Conservation (phyloP, 805 yeast species). For the Candida manassasensis region DNA sequence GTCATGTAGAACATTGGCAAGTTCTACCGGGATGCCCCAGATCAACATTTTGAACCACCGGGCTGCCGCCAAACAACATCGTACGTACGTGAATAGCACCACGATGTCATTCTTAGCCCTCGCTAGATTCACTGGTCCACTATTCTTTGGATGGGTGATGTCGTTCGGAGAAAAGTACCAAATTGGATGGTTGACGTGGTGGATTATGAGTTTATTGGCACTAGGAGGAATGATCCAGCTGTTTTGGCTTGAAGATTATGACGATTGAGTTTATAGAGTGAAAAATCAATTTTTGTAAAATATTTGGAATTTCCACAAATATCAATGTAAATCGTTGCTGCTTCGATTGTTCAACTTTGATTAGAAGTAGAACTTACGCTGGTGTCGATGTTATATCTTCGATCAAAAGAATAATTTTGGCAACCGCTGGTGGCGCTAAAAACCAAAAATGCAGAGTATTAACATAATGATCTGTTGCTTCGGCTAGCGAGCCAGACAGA, state of each 20-base stretch:
- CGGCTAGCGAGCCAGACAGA: no score
- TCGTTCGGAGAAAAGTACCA: slow-evolving; percentile 22
- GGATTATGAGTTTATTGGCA: slow-evolving; percentile 28
- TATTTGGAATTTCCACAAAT: no score
- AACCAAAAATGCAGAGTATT: no score
- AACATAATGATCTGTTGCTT: no score
- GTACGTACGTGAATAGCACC: slow-evolving; percentile 32
- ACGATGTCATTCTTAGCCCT: slow-evolving; percentile 31
- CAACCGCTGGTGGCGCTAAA: no score
- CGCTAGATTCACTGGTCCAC: slow-evolving; percentile 30
- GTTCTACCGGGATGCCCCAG: slow-evolving; percentile 34
- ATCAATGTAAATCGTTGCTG: no score
- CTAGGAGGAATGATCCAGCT: slow-evolving; percentile 25
- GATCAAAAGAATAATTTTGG: no score
- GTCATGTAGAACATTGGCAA: slow-evolving; percentile 28
- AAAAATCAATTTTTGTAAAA: no score
- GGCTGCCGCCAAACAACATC: slow-evolving; percentile 29
- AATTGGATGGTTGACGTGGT: slow-evolving; percentile 31
- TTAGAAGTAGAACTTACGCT: no score
- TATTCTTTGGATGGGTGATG: slow-evolving; percentile 32
- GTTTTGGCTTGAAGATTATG: slow-evolving; percentile 22
- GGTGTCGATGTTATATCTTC: no score
- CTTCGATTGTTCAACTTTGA: no score
- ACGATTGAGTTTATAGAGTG: no score
- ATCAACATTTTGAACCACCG: slow-evolving; percentile 31